These are phyloP conservation scores for Emergomyces pasteurianus DNA, from an alignment of 2,329 filamentous ascomycete species.

Conservation along the genomic window DNA sequence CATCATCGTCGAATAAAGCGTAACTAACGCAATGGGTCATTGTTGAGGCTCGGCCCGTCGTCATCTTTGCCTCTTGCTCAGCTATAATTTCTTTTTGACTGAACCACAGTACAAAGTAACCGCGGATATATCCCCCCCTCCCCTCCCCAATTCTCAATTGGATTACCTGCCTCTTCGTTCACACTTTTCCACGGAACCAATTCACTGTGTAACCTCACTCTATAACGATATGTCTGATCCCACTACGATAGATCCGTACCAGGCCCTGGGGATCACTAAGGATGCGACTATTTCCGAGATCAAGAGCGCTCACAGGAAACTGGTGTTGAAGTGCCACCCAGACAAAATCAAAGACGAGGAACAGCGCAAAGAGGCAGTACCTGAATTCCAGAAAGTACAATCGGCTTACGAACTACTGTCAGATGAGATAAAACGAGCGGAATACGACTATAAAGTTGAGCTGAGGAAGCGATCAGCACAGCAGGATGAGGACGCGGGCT, in stretches of 20 bases:
- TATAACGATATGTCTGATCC: not conserved
- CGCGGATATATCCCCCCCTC: not conserved
- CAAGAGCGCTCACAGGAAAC: slow-evolving; percentile 69
- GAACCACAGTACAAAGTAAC: not conserved
- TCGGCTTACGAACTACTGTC: slow-evolving; percentile 84
- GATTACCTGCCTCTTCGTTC: not conserved
- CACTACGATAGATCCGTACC: slow-evolving; percentile 57
- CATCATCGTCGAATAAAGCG: not conserved
- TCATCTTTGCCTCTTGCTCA: not conserved
- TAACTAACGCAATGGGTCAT: slow-evolving; percentile 1
- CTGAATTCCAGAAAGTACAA: slow-evolving; percentile 86
- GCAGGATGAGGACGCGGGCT: slow-evolving; percentile 26
- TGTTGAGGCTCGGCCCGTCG: not conserved
- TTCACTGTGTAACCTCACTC: slow-evolving; percentile 17
- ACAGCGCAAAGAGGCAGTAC: slow-evolving; percentile 64
- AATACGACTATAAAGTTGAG: slow-evolving; percentile 67
- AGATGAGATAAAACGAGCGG: slow-evolving; percentile 57
- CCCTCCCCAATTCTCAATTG: not conserved
- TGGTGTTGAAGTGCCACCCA: slow-evolving; percentile 78
- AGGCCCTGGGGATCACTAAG: slow-evolving; percentile 58
- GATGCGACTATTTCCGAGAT: slow-evolving; percentile 61
- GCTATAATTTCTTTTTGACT: not conserved
- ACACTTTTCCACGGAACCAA: slow-evolving; percentile 17
- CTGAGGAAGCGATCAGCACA: slow-evolving; percentile 46
- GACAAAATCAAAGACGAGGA: slow-evolving; percentile 77